phyloP scores from a whole-genome alignment of 805 yeast species.

The Isabelozyma heimii region DNA sequence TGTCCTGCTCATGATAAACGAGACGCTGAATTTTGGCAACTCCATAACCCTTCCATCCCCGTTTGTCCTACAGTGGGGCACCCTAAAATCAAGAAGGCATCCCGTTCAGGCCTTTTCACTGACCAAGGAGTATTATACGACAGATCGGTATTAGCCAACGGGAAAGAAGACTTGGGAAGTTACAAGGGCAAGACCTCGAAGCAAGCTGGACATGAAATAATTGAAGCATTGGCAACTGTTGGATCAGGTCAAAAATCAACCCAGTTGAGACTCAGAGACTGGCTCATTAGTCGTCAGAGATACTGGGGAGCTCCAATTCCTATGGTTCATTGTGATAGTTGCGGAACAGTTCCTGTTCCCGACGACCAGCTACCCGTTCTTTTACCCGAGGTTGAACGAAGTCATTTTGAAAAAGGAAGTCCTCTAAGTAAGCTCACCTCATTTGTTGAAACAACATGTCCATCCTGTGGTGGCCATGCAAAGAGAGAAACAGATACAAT shows the following conservation, averaged over 20 bases:
- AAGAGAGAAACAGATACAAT: constrained; percentile 94
- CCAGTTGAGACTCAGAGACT: constrained; percentile 75
- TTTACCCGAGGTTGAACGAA: constrained; percentile 62
- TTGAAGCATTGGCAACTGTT: constrained; percentile 33
- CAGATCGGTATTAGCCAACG: constrained; percentile 19
- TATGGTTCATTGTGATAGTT: constrained; percentile 76
- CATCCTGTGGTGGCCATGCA: constrained; percentile 72
- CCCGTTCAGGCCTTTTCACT: constrained; percentile 44
- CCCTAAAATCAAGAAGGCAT: constrained; percentile 8
- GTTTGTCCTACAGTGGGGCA: constrained; percentile 48
- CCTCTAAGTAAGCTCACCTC: constrained; percentile 58
- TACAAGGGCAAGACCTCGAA: constrained; percentile 48
- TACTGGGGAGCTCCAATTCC: constrained; percentile 99
- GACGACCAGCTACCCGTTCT: constrained; percentile 79
- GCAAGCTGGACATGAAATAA: constrained; percentile 53
- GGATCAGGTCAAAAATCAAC: constrained; percentile 47
- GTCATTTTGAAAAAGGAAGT: constrained; percentile 61
- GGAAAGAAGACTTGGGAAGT: constrained; percentile 24
- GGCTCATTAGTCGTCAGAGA: constrained; percentile 93
- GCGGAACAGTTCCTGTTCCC: constrained; percentile 94
- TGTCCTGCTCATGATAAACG: constrained; percentile 92
- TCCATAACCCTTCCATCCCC: constrained; percentile 49
- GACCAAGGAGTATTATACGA: constrained; percentile 40
- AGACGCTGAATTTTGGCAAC: constrained; percentile 77
- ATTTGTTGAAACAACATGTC: constrained; percentile 76